Conservation (phyloP, 352 stramenopile genomes). For the Globisporangium carolinianum region DNA sequence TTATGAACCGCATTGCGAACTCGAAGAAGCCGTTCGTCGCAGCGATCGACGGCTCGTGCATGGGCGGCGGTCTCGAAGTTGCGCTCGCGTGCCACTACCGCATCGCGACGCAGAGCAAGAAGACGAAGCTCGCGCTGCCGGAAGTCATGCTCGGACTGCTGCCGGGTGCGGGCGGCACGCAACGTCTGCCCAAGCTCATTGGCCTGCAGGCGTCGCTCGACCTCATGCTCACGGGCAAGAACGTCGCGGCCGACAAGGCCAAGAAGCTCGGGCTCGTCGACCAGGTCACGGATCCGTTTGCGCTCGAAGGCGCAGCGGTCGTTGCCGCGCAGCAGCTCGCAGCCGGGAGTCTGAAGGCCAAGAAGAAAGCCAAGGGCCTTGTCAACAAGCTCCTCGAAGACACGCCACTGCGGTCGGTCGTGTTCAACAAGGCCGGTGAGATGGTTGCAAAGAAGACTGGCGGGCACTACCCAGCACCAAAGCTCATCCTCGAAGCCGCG, state of each 20-base stretch:
- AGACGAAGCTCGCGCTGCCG: constrained; percentile 95
- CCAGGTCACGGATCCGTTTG: constrained; percentile 87
- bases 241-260: constrained; percentile 92
- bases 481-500: constrained; percentile 91
- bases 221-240: constrained; percentile 98
- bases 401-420: constrained; percentile 86
- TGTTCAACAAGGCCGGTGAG: constrained; percentile 95
- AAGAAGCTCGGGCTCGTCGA: constrained; percentile 98
- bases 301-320: constrained; percentile 91
- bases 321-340: constrained; percentile 85
- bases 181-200: constrained; percentile 93
- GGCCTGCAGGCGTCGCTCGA: constrained; percentile 91
- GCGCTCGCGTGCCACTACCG: constrained; percentile 97
- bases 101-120: constrained; percentile 91
- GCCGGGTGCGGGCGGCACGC: constrained; percentile 96
- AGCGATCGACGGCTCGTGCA: constrained; percentile 94
- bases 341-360: constrained; percentile 87
- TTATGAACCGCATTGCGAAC: constrained; percentile 88
- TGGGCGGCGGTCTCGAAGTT: constrained; percentile 96
- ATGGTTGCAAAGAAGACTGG: constrained; percentile 97
- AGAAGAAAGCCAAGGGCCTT: constrained; percentile 87
- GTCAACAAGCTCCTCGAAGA: constrained; percentile 92
- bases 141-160: constrained; percentile 97
- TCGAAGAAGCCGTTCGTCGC: constrained; percentile 94
- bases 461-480: constrained; percentile 94